Base-by-base conservation (phyloP, 2,329 filamentous ascomycete species). In the Berkeleyomyces basicola region DNA sequence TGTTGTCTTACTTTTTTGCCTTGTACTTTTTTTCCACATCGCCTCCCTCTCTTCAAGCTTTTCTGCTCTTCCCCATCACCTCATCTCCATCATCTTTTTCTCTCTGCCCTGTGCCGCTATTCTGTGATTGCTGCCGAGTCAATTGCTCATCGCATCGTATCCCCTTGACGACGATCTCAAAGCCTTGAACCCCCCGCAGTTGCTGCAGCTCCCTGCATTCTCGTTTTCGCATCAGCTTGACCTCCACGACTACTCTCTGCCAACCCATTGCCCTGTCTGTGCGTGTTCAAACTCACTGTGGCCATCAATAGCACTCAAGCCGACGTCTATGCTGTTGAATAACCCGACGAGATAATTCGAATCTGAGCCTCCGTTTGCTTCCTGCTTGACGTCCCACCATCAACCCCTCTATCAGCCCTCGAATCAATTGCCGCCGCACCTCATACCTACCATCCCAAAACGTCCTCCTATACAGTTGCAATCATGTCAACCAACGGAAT, bases 401-500 rank as follows among this genome's bases (percentile, higher is more conserved):
- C 47, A n/a, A 46, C 46, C 57, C 39, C 40, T 37, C 46, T 47
- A 42, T 61, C 11, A 37, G 42, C 51, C 33, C 58, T 46, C 31
- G 44, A 49, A n/a, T 62, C 61, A 10, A 59, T 60, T 62, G 11
- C 23, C 7, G 33, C 9, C 61, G 11, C 47, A 36, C 43, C 16
- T 46, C 11, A 46, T 46, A 55, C 5, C 33, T 39, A 36, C 61
- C 14, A 58, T 49, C 47, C 43, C 23, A 51, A 40, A 39, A 40
- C 14, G 47, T 44, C 31, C 51, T 44, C 63, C 61, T 51, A 65
- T 55, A 64, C 9, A 5, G 43, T 47, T 61, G 10, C 37, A 64
- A 43, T 36, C 46, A 82, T 82, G 80, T 77, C 80, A 70, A 79
- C 79, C 70, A 82, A 81, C 79, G 80, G 79, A 72, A 79, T 73